Base-by-base conservation (phyloP, 1,284 basidiomycete species). In the Pterulicium gracile region DNA sequence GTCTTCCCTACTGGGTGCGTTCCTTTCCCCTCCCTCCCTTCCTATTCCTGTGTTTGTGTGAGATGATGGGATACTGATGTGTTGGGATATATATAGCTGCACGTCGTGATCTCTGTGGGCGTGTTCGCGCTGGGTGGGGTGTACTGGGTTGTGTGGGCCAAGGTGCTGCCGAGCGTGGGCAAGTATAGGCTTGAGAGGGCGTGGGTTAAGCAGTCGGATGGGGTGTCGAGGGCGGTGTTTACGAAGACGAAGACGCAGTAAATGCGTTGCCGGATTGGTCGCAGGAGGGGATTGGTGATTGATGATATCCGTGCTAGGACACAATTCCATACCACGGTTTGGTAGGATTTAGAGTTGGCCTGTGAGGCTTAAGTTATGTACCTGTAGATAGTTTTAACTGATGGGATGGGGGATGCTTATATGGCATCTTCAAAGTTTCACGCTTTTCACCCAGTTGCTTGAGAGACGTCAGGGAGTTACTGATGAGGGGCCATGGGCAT, bases 1-100 rank as follows among this genome's bases (percentile, higher is more conserved):
- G 62, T 44, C 63, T 85, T 19, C 81, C 81, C 2, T 84, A 84
- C 54, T 84, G 73, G 68, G 80, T 81, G 52, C 55, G 77, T 59
- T 21, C 2, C 24, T 18, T n/a, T 44, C 45, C 49, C 24, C 42
- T 22, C 43, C 36, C 41, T 10, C 14, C 14, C 24, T 3, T n/a
- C 27, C 27, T n/a, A 7, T 7, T 32, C 27, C n/a, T 10, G 7
- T 32, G 27, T 10, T 7, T 10, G 27, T 32, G n/a, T 32, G 7
- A 10, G 27, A 10, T 32, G 3, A 2, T 27, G 34, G n/a, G 0
- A 1, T 20, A 3, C 5, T 5, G 20, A 27, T 15, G 10, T 17
- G 20, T 24, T n/a, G n/a, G n/a, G n/a, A n/a, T n/a, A 10, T 32
- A 7, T n/a, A 32, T n/a, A 32, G 27, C 27, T 32, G 7, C 27